Percentiles rank a stretch among this genome's conserved stretches.
These are phyloP conservation scores for Metarhizium sp. DNA, from an alignment of 2,329 filamentous ascomycete genomes.

Conservation along the genomic window DNA sequence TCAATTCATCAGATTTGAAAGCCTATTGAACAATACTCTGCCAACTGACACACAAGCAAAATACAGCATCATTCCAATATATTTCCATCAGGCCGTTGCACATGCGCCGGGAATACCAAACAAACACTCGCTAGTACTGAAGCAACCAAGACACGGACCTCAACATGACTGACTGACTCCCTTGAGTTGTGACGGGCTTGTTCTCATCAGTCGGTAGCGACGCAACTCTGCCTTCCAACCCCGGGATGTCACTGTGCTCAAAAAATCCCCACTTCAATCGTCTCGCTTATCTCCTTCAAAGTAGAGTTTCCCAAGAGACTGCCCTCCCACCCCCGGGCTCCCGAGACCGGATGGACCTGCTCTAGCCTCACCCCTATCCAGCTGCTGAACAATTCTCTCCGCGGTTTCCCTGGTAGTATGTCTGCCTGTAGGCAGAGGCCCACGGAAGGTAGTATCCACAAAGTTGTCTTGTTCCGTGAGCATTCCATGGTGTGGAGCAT, in stretches of 20 bases:
- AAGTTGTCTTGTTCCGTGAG: slow-evolving; percentile 43
- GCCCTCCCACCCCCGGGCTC: slow-evolving; percentile 33
- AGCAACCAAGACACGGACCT: not conserved
- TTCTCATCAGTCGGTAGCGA: not conserved
- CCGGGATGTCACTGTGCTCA: not conserved
- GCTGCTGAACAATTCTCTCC: slow-evolving; percentile 52
- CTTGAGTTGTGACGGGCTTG: not conserved
- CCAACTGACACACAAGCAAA: not conserved
- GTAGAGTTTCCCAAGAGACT: slow-evolving; percentile 47
- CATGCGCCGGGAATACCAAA: not conserved
- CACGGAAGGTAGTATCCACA: slow-evolving; percentile 55
- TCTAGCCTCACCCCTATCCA: slow-evolving; percentile 40
- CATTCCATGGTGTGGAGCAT: slow-evolving; percentile 39
- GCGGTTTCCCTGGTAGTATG: slow-evolving; percentile 41
- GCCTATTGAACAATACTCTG: not conserved
- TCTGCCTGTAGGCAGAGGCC: slow-evolving; percentile 37
- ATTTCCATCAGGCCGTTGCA: not conserved
- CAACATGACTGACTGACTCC: not conserved
- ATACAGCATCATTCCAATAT: not conserved
- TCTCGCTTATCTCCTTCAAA: slow-evolving; percentile 41
- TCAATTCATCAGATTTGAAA: not conserved
- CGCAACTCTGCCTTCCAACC: not conserved
- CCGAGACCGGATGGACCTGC: slow-evolving; percentile 29
- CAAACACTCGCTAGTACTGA: not conserved
- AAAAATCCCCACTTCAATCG: slow-evolving; percentile 3